phyloP scores from a whole-genome alignment of 2,329 filamentous ascomycete genomes.

The Botrytis byssoidea region DNA sequence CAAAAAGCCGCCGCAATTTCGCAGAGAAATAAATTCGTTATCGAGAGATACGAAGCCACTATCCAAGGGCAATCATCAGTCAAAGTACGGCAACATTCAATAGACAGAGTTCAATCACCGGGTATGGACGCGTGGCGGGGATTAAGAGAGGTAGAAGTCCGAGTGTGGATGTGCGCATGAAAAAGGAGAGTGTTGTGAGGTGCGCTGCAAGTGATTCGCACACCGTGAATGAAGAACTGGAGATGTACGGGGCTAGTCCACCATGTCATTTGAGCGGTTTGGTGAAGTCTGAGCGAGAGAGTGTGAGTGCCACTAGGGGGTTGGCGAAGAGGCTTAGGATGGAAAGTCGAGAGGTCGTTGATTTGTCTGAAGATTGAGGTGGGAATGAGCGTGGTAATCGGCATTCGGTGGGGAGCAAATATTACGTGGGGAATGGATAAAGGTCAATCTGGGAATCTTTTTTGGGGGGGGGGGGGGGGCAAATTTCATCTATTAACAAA shows the following conservation, averaged over 20 bases:
- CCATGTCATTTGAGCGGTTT: neutral
- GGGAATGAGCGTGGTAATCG: too few relatives aligned
- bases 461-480: neutral
- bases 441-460: neutral
- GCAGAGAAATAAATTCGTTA: neutral
- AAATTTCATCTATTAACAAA: neutral
- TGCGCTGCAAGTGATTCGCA: neutral
- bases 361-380: neutral
- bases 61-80: too few relatives aligned
- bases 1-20: too few relatives aligned
- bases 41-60: too few relatives aligned
- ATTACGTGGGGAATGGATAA: neutral
- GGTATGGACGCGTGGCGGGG: neutral
- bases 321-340: neutral
- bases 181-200: neutral
- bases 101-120: neutral
- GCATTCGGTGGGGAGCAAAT: too few relatives aligned
- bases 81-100: neutral
- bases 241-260: neutral
- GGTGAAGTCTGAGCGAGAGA: neutral
- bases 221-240: neutral
- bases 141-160: neutral
- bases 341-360: neutral
- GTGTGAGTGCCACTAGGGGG: neutral
- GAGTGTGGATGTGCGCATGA: neutral